Conservation (phyloP, 2,329 filamentous ascomycete genomes). For the Phyllosticta capitalensis region DNA sequence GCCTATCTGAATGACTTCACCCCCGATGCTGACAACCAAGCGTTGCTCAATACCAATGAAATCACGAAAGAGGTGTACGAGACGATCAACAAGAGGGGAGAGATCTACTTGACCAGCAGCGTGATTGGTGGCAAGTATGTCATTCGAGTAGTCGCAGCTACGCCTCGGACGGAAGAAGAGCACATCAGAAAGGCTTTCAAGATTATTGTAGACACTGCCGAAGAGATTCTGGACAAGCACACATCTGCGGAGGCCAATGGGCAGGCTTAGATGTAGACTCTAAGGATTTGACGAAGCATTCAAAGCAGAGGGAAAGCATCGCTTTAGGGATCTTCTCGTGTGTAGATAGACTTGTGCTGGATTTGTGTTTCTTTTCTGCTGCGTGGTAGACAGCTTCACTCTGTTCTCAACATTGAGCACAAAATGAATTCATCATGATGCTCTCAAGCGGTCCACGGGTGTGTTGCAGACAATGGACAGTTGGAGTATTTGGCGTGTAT, state of each 20-base stretch:
- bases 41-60: slow-evolving; percentile 50
- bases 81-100: slow-evolving; percentile 59
- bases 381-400: too few relatives aligned
- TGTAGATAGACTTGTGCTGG: neutral
- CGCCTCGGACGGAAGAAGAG: slow-evolving; percentile 58
- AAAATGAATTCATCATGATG: too few relatives aligned
- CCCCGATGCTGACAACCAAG: slow-evolving; percentile 26
- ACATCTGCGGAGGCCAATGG: neutral
- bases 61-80: slow-evolving; percentile 70
- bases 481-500: too few relatives aligned
- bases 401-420: too few relatives aligned
- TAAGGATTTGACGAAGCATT: neutral
- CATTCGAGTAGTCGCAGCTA: slow-evolving; percentile 72
- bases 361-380: too few relatives aligned
- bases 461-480: too few relatives aligned
- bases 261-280: neutral
- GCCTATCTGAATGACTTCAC: slow-evolving; percentile 25
- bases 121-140: slow-evolving; percentile 64
- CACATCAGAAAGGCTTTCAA: slow-evolving; percentile 67
- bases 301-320: neutral
- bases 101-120: slow-evolving; percentile 75
- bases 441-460: too few relatives aligned
- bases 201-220: slow-evolving; percentile 55
- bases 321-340: neutral
- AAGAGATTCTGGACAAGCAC: slow-evolving; percentile 33